Evolutionary conservation across 345 rosid species (phyloP).

Genomic region (Moricandia moricandioides): DNA sequence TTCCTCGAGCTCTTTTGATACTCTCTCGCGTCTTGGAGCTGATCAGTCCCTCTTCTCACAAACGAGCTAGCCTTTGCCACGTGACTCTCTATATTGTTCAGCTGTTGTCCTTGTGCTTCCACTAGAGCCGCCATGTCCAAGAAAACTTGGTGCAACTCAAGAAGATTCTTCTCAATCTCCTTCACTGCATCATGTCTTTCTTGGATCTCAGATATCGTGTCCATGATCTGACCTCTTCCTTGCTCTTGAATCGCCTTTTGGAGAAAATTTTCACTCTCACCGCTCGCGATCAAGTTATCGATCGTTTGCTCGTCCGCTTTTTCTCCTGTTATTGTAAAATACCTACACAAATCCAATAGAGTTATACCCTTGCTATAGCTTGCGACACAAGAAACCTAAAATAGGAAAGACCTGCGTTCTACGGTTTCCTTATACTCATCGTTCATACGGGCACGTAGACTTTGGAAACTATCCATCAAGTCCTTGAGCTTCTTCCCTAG

Average conservation of each 20-base stretch:
- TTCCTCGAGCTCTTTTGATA: slow-evolving; percentile 75
- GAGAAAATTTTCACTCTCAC: slow-evolving; percentile 78
- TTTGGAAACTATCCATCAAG: slow-evolving; percentile 73
- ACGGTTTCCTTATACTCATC: slow-evolving; percentile 72
- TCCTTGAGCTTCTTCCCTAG: slow-evolving; percentile 74
- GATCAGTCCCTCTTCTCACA: slow-evolving; percentile 66
- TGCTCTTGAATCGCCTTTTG: slow-evolving; percentile 88
- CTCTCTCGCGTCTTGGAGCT: slow-evolving; percentile 66
- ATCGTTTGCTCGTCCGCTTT: slow-evolving; percentile 69
- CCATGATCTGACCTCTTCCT: slow-evolving; percentile 80
- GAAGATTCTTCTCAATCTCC: slow-evolving; percentile 80
- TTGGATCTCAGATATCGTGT: slow-evolving; percentile 80
- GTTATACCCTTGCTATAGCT: not conserved
- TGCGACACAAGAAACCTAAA: not conserved
- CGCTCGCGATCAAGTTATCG: slow-evolving; percentile 71
- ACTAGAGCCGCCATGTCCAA: slow-evolving; percentile 83
- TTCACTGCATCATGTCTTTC: slow-evolving; percentile 81
- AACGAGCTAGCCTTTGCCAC: slow-evolving; percentile 80
- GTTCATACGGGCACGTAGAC: slow-evolving; percentile 51
- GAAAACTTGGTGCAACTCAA: slow-evolving; percentile 83
- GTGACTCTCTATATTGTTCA: slow-evolving; percentile 74
- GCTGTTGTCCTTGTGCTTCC: slow-evolving; percentile 87
- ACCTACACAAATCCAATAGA: not conserved
- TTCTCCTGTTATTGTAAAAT: slow-evolving; percentile 74
- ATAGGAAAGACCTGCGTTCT: slow-evolving; percentile 46